phyloP scores from a whole-genome alignment of 306 rosid genomes.

The Lathyrus oleraceus region DNA sequence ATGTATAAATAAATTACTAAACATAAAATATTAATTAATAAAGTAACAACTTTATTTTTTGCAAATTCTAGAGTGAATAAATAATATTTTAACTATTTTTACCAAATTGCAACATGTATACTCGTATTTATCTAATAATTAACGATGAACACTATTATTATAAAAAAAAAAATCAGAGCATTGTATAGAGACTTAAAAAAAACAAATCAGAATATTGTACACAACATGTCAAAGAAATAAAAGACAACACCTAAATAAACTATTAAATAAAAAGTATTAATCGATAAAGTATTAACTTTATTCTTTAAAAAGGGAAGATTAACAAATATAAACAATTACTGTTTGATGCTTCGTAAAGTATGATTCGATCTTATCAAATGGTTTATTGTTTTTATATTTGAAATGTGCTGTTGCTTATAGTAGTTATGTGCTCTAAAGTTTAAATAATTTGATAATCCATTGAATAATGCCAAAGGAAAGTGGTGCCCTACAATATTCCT shows the following conservation, averaged over 20 bases:
- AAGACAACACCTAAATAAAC: neutral
- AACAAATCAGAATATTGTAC: neutral
- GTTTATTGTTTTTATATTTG: slow-evolving; percentile 4
- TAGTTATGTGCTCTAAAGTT: neutral
- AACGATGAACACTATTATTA: no score
- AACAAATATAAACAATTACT: neutral
- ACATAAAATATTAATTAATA: neutral
- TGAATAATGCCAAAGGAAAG: slow-evolving; percentile 13
- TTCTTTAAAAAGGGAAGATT: neutral
- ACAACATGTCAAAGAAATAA: neutral
- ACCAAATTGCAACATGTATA: neutral
- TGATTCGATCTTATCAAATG: neutral
- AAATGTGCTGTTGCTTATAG: slow-evolving; percentile 25
- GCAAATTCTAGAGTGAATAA: neutral
- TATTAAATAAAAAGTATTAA: neutral
- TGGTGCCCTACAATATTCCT: slow-evolving; percentile 29
- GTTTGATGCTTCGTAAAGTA: neutral
- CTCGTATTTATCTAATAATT: neutral
- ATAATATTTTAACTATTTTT: neutral
- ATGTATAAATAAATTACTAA: no score
- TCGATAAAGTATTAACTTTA: neutral
- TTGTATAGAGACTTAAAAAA: neutral
- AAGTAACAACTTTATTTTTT: neutral
- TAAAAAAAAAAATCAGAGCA: neutral
- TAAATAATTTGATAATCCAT: slow-evolving; percentile 14